These are phyloP conservation scores for Fraxinus sp. DNA, from an alignment of 305 asterid genomes.

Conservation along the genomic window DNA sequence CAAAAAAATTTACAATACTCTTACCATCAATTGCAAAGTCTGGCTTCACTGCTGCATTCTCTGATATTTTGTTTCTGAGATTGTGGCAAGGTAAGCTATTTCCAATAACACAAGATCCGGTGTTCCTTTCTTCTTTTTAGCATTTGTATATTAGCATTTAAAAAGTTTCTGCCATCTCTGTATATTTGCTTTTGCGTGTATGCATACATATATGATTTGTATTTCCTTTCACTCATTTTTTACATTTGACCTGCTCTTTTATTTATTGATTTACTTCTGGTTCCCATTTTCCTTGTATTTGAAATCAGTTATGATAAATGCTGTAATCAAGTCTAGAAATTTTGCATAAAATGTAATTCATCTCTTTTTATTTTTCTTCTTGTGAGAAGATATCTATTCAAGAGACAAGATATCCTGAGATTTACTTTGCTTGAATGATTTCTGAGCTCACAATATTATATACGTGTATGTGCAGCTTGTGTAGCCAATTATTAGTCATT, in stretches of 20 bases:
- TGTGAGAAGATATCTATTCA: background rate
- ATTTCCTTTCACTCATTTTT: background rate
- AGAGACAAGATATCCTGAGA: background rate
- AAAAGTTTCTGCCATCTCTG: background rate
- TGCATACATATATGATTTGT: background rate
- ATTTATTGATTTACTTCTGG: background rate
- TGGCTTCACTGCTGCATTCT: conserved; percentile 75
- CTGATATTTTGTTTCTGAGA: conserved; percentile 71
- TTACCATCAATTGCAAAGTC: conserved; percentile 63
- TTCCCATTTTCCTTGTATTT: background rate
- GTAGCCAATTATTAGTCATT: no score
- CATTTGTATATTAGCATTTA: background rate
- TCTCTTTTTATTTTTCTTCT: background rate
- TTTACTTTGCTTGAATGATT: no score
- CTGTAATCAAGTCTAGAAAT: background rate
- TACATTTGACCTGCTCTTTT: background rate
- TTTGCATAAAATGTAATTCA: background rate
- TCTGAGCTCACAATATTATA: no score
- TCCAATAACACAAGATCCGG: background rate
- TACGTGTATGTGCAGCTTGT: no score
- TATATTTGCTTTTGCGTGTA: background rate
- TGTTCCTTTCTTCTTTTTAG: background rate
- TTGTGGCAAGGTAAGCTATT: conserved; percentile 11
- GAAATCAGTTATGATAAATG: background rate
- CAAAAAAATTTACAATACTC: conserved; percentile 50